phyloP scores from a whole-genome alignment of 257 asterid species.

The Salvia hispanica region DNA sequence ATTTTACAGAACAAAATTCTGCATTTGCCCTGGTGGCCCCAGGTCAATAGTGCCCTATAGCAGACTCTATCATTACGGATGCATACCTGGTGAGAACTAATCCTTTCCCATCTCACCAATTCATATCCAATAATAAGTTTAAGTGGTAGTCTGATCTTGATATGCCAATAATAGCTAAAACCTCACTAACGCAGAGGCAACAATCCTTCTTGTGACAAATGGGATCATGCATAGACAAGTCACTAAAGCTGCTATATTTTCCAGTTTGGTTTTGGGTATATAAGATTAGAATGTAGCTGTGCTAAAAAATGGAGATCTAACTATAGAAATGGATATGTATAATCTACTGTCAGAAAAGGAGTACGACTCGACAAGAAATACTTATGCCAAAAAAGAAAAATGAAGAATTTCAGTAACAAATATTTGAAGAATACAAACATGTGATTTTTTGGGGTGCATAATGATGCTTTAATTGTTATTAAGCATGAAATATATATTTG shows the following conservation, averaged over 20 bases:
- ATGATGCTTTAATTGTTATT: not conserved
- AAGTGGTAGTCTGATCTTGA: conserved; percentile 1
- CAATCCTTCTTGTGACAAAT: conserved; percentile 7
- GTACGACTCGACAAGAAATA: not conserved
- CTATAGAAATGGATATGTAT: not conserved
- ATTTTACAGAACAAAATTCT: conserved; percentile 85
- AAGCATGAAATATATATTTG: not conserved
- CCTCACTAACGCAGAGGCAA: not conserved
- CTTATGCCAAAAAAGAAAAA: too few relatives aligned
- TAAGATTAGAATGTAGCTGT: not conserved
- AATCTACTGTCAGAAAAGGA: not conserved
- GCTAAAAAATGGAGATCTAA: not conserved
- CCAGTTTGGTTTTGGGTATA: conserved; percentile 8
- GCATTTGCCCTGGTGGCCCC: conserved; percentile 99
- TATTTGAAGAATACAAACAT: not conserved
- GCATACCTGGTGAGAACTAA: conserved; percentile 84
- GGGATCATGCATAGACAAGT: conserved; percentile 14
- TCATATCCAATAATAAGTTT: conserved; percentile 11
- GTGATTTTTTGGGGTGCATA: not conserved
- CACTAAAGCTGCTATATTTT: not conserved
- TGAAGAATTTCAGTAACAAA: too few relatives aligned
- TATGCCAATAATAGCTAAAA: conserved; percentile 3
- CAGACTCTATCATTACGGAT: conserved; percentile 97
- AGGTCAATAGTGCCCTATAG: conserved; percentile 96
- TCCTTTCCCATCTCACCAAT: conserved; percentile 17